phyloP scores from a whole-genome alignment of 139 green algal species.

The Coccomyxa sp. region DNA sequence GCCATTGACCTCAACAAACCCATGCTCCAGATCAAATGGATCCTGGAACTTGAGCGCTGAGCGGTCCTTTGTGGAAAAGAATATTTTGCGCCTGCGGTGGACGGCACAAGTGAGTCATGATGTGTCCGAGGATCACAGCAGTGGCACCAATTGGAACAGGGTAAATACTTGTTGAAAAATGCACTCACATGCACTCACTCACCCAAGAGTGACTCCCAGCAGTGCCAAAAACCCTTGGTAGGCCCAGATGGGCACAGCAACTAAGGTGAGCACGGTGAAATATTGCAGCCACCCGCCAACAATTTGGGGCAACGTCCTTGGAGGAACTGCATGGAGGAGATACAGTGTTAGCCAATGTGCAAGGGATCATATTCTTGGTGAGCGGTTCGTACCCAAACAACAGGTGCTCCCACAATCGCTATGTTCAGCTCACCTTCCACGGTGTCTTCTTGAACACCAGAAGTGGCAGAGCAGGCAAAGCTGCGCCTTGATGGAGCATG shows the following conservation, averaged over 20 bases:
- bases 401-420: too few species aligned
- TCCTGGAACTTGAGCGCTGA: background rate
- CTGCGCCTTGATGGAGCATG: too few species aligned
- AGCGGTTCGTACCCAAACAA: too few species aligned
- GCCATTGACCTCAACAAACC: slow-evolving; percentile 14
- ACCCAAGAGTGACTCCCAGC: background rate
- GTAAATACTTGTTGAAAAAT: too few species aligned
- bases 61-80: background rate
- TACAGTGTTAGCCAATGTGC: too few species aligned
- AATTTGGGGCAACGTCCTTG: background rate
- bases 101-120: too few species aligned
- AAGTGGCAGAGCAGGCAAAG: too few species aligned
- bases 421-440: too few species aligned
- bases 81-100: background rate
- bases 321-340: background rate
- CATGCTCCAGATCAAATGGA: background rate
- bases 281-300: background rate
- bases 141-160: too few species aligned
- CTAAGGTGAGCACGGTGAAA: background rate
- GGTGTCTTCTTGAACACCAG: too few species aligned
- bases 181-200: background rate
- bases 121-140: background rate
- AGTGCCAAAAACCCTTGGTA: background rate
- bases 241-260: background rate
- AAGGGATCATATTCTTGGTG: too few species aligned